phyloP scores from a whole-genome alignment of 495 filamentous ascomycete genomes.

The Daldinia concentrica region DNA sequence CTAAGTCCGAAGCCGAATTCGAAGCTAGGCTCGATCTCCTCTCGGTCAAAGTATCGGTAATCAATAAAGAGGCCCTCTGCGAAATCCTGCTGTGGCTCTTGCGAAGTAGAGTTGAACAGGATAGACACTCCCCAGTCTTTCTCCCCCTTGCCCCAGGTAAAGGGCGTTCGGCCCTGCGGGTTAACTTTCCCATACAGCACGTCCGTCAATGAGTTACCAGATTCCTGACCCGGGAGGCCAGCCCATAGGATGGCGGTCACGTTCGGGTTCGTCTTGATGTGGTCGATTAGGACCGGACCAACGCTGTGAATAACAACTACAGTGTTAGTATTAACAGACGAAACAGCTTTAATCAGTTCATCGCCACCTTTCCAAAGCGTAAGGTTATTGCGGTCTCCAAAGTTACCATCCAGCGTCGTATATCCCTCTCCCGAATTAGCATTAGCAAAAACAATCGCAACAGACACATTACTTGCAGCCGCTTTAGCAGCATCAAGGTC shows the following conservation, averaged over 20 bases:
- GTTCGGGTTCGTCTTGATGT: constrained; percentile 62
- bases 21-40: constrained; percentile 55
- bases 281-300: constrained; percentile 59
- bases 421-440: constrained; percentile 64
- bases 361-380: constrained; percentile 63
- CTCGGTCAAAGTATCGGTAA: constrained; percentile 62
- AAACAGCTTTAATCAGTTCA: constrained; percentile 60
- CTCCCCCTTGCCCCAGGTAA: constrained; percentile 61
- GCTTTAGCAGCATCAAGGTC: constrained; percentile 47
- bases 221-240: constrained; percentile 65
- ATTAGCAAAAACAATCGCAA: constrained; percentile 67
- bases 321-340: constrained; percentile 60
- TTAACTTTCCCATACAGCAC: constrained; percentile 62
- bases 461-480: constrained; percentile 51
- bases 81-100: constrained; percentile 52
- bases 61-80: constrained; percentile 62
- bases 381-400: constrained; percentile 63
- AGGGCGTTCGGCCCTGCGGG: constrained; percentile 64
- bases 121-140: constrained; percentile 59
- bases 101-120: constrained; percentile 46
- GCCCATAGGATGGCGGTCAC: constrained; percentile 66
- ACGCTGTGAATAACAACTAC: constrained; percentile 65
- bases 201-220: constrained; percentile 62
- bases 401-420: constrained; percentile 65
- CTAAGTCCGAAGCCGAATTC: constrained; percentile 63